phyloP scores from a whole-genome alignment of 139 green algal species.

The Dunaliella sp. region DNA sequence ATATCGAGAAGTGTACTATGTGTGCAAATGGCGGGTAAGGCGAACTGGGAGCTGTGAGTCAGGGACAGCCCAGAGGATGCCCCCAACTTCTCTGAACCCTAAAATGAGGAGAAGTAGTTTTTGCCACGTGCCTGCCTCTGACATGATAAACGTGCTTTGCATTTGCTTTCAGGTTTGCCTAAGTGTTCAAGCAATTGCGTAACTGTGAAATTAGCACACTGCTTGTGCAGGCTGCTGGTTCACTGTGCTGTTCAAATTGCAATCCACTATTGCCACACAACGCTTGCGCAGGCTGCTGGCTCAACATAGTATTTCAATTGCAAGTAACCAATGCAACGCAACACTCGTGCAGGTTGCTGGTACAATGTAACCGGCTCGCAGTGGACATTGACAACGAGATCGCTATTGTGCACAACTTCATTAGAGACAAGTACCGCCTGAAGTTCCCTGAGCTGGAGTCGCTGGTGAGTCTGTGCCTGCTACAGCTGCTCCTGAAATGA shows the following conservation, averaged over 20 bases:
- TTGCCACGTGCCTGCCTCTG: no score
- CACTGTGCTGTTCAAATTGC: neutral
- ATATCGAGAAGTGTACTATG: no score
- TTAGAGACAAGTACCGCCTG: slow-evolving; percentile 68
- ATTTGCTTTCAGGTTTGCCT: no score
- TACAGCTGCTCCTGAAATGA: no score
- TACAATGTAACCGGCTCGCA: slow-evolving; percentile 93
- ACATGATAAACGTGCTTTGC: no score
- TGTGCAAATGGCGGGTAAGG: no score
- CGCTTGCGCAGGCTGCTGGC: neutral
- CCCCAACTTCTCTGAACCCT: no score
- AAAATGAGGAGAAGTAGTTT: no score
- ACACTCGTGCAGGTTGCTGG: slow-evolving; percentile 68
- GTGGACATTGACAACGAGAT: slow-evolving; percentile 98
- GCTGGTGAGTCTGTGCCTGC: slow-evolving; percentile 78
- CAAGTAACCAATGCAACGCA: neutral
- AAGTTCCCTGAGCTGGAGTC: slow-evolving; percentile 97
- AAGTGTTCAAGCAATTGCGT: no score
- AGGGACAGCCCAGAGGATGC: no score
- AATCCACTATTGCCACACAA: neutral
- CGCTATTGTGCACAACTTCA: slow-evolving; percentile 79
- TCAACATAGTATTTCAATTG: neutral
- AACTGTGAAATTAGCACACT: no score
- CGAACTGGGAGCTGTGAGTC: no score
- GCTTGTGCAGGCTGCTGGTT: neutral